Base-by-base conservation (phyloP, 768 basidiomycete species). In the Tricholoma matsutake region DNA sequence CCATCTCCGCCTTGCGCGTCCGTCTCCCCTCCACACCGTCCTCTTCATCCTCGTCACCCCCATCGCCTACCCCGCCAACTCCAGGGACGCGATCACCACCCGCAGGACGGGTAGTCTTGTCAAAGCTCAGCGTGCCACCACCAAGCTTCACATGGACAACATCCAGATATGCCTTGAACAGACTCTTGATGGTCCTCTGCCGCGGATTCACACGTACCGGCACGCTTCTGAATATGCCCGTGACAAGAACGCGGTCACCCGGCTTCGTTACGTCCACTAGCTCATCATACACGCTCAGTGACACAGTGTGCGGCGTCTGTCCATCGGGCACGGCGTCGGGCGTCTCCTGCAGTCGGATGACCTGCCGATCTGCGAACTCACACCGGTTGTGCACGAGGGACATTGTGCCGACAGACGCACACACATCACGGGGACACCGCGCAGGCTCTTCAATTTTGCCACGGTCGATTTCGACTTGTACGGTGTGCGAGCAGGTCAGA, bases 301-400 rank as follows among this genome's bases (percentile, higher is more conserved):
- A 95, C 57, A 99, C 96, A 0, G 96, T 98, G 66, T 98, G 96
- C 0, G 97, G 97, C 0, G 97, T 98, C 72, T 98, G 96, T 2
- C 97, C 97, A 73, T 98, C 96, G 4, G 96, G 96, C 0, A 99
- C 96, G 8, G 90, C 93, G 69, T 99, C 97, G 0, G 96, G 96
- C 0, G 96, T 98, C 74, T 99, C 97, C 71, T 99, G 97, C 8
- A 99, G 78, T 37, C 96, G 84, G 63, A 98, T 89, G 51, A 96
- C 92, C 73, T 99, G 97, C 57, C 96, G 82, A 74, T 99, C 95
- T 20, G 94, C 92, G 70, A 98, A 99, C 64, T 95, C 92, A 72
- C 91, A 96, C 52, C 96, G 90, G 71, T 99, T 98, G 80, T 98
- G 97, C 56, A 99, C 88, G 63, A 99, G 86, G 1, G 88, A 88